Percentiles rank a stretch among this genome's conserved stretches.
Evolutionary conservation across 1,284 basidiomycete species (phyloP).

Genomic region (Pseudozyma thailandica): DNA sequence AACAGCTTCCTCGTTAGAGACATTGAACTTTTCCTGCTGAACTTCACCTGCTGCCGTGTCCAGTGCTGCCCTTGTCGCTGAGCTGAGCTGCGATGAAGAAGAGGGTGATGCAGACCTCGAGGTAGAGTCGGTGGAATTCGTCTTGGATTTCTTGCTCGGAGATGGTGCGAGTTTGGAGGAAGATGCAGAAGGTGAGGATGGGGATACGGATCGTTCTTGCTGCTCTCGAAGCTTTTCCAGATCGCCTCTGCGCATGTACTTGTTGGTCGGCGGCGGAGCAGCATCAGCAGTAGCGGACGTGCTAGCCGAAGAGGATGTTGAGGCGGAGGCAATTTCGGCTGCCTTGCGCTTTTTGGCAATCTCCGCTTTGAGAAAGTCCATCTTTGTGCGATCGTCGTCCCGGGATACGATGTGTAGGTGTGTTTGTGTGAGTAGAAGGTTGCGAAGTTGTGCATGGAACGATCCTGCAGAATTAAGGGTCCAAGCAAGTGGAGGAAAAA

Average conservation of each 20-base stretch:
- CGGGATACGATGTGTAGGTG: too few species aligned
- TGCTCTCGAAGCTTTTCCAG: constrained; percentile 40
- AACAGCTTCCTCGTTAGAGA: constrained; percentile 91
- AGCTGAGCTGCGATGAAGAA: constrained; percentile 6
- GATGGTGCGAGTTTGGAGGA: constrained; percentile 4
- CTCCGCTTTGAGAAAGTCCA: constrained; percentile 89
- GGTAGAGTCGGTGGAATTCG: not conserved
- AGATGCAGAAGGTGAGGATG: constrained; percentile 5
- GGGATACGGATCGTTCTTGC: constrained; percentile 27
- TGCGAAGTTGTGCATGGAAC: not conserved
- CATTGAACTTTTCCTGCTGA: constrained; percentile 76
- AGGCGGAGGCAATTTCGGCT: constrained; percentile 24
- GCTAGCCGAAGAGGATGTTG: constrained; percentile 5
- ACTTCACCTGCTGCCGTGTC: constrained; percentile 28
- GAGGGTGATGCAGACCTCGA: constrained; percentile 1
- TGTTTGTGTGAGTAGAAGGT: not conserved
- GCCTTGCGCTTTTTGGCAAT: constrained; percentile 82
- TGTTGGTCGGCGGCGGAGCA: constrained; percentile 19
- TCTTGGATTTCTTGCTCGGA: constrained; percentile 10
- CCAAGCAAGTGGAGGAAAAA: constrained; percentile 13
- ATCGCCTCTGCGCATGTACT: constrained; percentile 62
- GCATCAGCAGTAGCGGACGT: constrained; percentile 5
- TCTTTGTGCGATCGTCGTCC: constrained; percentile 63
- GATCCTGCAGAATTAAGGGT: constrained; percentile 8
- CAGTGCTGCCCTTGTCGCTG: constrained; percentile 20